Conservation (phyloP, 2,329 filamentous ascomycete species). For the Epichloe uncinata region DNA sequence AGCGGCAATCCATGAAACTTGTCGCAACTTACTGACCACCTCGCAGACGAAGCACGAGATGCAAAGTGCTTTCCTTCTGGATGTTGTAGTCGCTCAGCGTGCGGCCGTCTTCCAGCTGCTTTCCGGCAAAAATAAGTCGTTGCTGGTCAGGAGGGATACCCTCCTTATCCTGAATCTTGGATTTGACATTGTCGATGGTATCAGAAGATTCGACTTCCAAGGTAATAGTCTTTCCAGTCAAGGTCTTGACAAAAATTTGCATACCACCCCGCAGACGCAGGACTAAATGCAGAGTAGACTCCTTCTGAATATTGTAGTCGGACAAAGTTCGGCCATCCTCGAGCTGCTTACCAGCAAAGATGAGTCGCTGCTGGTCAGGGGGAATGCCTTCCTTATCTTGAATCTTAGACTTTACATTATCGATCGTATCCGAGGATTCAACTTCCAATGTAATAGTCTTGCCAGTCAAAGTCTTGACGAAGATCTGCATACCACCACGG, state of each 20-base stretch:
- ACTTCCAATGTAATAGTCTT: conserved; percentile 94
- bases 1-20: conserved; percentile 14
- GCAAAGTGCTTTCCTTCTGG: conserved; percentile 77
- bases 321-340: conserved; percentile 83
- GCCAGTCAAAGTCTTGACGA: conserved; percentile 76
- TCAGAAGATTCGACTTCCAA: conserved; percentile 80
- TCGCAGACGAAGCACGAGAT: conserved; percentile 68
- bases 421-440: conserved; percentile 79
- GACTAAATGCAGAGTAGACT: conserved; percentile 69
- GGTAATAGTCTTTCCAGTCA: conserved; percentile 90
- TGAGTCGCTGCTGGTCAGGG: conserved; percentile 90
- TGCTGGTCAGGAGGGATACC: conserved; percentile 93
- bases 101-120: conserved; percentile 85
- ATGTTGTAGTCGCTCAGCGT: conserved; percentile 95
- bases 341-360: conserved; percentile 87
- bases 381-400: conserved; percentile 90
- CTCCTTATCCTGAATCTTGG: conserved; percentile 87
- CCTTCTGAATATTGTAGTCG: conserved; percentile 97
- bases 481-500: conserved; percentile 82
- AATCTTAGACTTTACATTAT: conserved; percentile 92
- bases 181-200: conserved; percentile 90
- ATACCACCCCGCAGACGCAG: conserved; percentile 79
- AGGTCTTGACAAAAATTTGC: conserved; percentile 79
- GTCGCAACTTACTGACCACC: conserved; percentile 55
- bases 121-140: conserved; percentile 84